phyloP scores from a whole-genome alignment of 768 basidiomycete genomes.

The Chiua virens region DNA sequence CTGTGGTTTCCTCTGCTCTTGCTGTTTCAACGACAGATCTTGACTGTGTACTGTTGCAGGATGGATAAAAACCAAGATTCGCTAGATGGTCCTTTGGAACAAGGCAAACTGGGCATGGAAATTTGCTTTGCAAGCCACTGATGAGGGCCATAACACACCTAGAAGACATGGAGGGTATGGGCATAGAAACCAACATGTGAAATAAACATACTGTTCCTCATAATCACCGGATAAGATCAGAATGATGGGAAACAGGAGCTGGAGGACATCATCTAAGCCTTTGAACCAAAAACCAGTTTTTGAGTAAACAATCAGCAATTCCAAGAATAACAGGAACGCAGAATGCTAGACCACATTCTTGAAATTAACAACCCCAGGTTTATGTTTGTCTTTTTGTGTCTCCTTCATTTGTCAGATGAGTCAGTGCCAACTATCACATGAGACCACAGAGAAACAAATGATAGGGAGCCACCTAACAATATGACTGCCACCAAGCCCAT shows the following conservation, averaged over 20 bases:
- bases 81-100: neutral
- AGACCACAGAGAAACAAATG: slow-evolving; percentile 3
- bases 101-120: neutral
- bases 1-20: too few relatives aligned
- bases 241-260: slow-evolving; percentile 30
- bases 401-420: neutral
- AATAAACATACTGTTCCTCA: slow-evolving; percentile 39
- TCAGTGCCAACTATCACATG: too few relatives aligned
- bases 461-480: slow-evolving; percentile 17
- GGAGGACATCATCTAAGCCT: slow-evolving; percentile 29
- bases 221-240: slow-evolving; percentile 41
- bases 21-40: neutral
- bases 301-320: neutral
- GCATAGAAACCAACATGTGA: too few relatives aligned
- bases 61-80: neutral
- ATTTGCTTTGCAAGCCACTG: neutral
- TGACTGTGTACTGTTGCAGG: neutral
- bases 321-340: slow-evolving; percentile 2
- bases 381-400: neutral
- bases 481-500: neutral
- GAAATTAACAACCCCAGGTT: neutral
- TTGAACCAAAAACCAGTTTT: slow-evolving; percentile 5
- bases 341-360: too few relatives aligned
- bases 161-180: too few relatives aligned
- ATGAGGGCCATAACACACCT: neutral